Conservation (phyloP, 116 monocot genomes). For the Posidonia oceanica region DNA sequence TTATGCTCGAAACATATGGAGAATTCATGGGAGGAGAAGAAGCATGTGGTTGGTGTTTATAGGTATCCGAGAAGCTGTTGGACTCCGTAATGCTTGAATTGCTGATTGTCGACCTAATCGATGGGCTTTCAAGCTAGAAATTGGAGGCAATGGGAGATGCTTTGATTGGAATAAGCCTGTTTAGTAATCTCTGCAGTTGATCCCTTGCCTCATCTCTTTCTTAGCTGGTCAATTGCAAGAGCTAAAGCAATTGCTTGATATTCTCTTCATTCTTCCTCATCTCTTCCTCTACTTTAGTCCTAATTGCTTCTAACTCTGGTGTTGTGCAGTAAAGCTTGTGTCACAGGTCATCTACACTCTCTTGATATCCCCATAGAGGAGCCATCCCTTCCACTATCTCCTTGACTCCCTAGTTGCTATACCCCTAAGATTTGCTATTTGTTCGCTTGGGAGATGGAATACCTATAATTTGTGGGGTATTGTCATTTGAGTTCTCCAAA, state of each 20-base stretch:
- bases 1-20: background rate
- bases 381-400: no score
- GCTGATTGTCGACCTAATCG: background rate
- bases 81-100: constrained; percentile 34
- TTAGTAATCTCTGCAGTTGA: background rate
- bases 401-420: no score
- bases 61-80: constrained; percentile 29
- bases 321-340: background rate
- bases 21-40: constrained; percentile 24
- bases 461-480: no score
- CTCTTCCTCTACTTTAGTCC: background rate
- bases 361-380: no score
- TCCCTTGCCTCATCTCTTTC: background rate
- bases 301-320: background rate
- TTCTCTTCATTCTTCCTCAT: background rate
- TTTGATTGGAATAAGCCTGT: background rate
- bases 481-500: no score
- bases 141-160: background rate
- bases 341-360: background rate
- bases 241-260: background rate
- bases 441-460: no score
- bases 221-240: background rate
- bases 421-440: no score
- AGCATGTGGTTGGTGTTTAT: constrained; percentile 13
- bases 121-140: background rate